Evolutionary conservation across 1,284 basidiomycete species (phyloP), one percentile per base, ranked within the genome.

Genomic region (Cutaneotrichosporon sp.): DNA sequence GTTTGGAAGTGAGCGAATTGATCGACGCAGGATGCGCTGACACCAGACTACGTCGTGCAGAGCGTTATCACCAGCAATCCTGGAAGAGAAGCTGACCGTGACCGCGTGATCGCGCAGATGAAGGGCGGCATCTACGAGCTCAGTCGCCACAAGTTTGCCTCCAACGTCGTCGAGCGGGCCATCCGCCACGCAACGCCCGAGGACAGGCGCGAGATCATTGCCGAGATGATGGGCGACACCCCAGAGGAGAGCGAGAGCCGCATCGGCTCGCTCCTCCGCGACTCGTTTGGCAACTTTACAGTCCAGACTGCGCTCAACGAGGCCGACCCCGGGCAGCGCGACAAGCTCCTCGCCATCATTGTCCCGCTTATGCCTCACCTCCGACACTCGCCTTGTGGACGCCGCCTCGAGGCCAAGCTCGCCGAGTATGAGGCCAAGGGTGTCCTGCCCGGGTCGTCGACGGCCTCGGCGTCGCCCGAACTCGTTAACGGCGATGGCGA

Each of bases 141-240:
- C 80, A 82, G 88, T 2, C 82, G 85, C 43, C 93, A 97, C 77
- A 97, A 97, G 74, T 97, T 94, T 67, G 92, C 94, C 1, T 93
- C 89, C 5, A 98, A 98, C 66, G 96, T 98, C 17, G 88, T 90
- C 69, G 96, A 98, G 76, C 91, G 92, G 73, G 90, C 91, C 1
- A 79, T 97, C 41, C 72, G 85, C 20, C 84, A 79, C 20, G 82
- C 87, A 0, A 80, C 82, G 51, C 48, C 79, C 0, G 82, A 84
- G 19, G 84, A 81, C 55, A 82, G 87, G 49, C 80, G 80, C 19
- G 71, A 77, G 29, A 77, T 97, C 55, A 83, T 96, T 52, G 83
- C 88, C 20, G 90, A 96, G 75, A 84, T 96, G 35, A 61, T 71
- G 37, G 64, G 52, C 35, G 42, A 58, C 31, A 46, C 56, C 19